Percentiles rank a stretch among this genome's conserved stretches.
phyloP scores from a whole-genome alignment of 768 basidiomycete genomes.

The Lactifluus pinguis region DNA sequence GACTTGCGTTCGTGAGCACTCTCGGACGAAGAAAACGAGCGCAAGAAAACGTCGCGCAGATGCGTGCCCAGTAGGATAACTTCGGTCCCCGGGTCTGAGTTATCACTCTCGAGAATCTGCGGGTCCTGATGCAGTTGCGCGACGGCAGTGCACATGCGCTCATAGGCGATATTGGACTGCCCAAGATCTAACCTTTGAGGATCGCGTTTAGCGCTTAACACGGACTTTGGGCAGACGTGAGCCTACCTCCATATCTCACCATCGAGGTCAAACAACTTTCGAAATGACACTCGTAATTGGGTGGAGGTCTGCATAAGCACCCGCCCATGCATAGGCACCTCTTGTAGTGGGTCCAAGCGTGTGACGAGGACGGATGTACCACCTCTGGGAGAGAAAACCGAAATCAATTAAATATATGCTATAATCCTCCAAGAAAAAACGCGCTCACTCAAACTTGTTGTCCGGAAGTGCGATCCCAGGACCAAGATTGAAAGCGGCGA shows the following conservation, averaged over 20 bases:
- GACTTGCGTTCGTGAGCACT: constrained; percentile 28
- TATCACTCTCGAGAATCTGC: constrained; percentile 28
- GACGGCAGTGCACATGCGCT: constrained; percentile 65
- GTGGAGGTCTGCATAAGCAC: constrained; percentile 42
- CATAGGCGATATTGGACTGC: constrained; percentile 51
- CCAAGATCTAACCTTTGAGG: constrained; percentile 54
- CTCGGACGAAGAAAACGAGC: constrained; percentile 34
- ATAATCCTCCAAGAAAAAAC: constrained; percentile 5
- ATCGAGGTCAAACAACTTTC: constrained; percentile 35
- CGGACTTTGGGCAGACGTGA: not conserved
- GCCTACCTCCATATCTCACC: constrained; percentile 42
- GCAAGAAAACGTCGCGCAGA: constrained; percentile 62
- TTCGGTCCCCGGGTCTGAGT: constrained; percentile 31
- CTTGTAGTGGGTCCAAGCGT: constrained; percentile 50
- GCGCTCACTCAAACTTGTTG: constrained; percentile 59
- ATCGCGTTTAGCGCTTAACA: not conserved
- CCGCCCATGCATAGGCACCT: constrained; percentile 45
- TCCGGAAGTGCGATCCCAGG: constrained; percentile 55
- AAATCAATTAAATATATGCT: not conserved
- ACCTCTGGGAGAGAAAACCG: constrained; percentile 34
- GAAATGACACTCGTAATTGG: constrained; percentile 51
- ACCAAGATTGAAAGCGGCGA: constrained; percentile 57
- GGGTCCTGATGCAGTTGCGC: constrained; percentile 47
- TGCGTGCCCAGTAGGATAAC: constrained; percentile 59
- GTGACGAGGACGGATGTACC: constrained; percentile 64